Evolutionary conservation across 2,329 filamentous ascomycete genomes (phyloP), one percentile per base, ranked within the genome.

Genomic region (Monascus ruber): DNA sequence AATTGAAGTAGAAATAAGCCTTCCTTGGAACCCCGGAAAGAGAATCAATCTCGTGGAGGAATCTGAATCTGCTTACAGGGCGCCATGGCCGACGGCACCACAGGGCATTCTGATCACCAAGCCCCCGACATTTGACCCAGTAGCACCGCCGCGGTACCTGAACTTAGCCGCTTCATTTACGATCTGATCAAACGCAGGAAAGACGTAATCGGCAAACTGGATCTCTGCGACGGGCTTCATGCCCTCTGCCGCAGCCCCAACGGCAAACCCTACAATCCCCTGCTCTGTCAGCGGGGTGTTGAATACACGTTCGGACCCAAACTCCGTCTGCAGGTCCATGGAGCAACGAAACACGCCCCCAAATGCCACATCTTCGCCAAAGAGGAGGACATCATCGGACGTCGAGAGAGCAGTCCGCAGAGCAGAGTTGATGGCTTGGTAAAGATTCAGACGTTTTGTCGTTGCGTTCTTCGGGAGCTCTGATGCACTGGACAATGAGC

Each of bases 301-400:
- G 72, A 98, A 98, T 28, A 98, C 88, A 41, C 91, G 74, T 42
- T 91, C 83, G 2, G 77, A 74, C 6, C 91, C 91, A 59, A 91
- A 94, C 40, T 85, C 85, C 45, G 87, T 83, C 27, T 86, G 79
- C 10, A 98, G 73, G 51, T 88, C 85, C 79, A 91, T 89, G 27
- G 85, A 89, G 64, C 87, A 95, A 41, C 91, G 77, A 57, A 98
- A 98, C 10, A 98, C 91, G 39, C 91, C 91, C 33, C 91, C 91
- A 52, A 98, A 98, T 9, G 91, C 85, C 5, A 98, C 87, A 58
- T 98, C 91, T 63, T 98, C 91, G 33, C 91, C 91, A 54, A 98
- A 98, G 6, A 98, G 73, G 41, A 96, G 69, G 24, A 94, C 86
- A 11, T 81, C 79, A 47, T 94, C 85, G 52, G 95, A 88, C 29